A percentile compares a stretch with the other conserved stretches of the same genome.
Evolutionary conservation across 2,329 filamentous ascomycete species (phyloP).

Genomic region (Epichloe hybrida): DNA sequence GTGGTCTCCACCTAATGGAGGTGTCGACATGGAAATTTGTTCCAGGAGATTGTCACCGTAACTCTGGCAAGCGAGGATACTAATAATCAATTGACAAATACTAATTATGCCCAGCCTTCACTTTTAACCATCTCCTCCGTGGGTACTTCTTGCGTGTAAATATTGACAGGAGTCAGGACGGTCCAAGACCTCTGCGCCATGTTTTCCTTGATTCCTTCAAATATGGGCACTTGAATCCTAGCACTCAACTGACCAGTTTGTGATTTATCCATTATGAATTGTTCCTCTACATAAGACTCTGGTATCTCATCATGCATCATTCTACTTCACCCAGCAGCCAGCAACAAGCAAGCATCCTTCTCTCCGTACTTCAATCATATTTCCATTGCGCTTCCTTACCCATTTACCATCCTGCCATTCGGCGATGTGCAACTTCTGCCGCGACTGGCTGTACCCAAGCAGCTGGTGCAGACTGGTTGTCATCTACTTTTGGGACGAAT

Average conservation of each 20-base stretch:
- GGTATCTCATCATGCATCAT: constrained; percentile 6
- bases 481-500: constrained; percentile 31
- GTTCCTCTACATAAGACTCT: background rate
- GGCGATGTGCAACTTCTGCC: constrained; percentile 3
- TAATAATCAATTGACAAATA: background rate
- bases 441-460: constrained; percentile 16
- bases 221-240: background rate
- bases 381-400: background rate
- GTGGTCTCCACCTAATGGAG: background rate
- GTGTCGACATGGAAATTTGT: background rate
- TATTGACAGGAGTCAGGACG: background rate
- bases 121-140: background rate
- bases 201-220: background rate
- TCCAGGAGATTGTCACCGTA: constrained; percentile 1
- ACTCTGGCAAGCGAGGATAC: background rate
- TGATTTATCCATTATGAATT: background rate
- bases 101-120: too few relatives aligned
- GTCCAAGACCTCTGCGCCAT: background rate
- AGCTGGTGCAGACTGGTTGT: constrained; percentile 15
- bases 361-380: background rate
- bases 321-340: background rate
- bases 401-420: background rate
- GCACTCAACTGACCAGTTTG: background rate
- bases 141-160: background rate
- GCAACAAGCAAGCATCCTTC: background rate